Conservation (phyloP, 2,329 filamentous ascomycete genomes). For the Exophiala viscosa region DNA sequence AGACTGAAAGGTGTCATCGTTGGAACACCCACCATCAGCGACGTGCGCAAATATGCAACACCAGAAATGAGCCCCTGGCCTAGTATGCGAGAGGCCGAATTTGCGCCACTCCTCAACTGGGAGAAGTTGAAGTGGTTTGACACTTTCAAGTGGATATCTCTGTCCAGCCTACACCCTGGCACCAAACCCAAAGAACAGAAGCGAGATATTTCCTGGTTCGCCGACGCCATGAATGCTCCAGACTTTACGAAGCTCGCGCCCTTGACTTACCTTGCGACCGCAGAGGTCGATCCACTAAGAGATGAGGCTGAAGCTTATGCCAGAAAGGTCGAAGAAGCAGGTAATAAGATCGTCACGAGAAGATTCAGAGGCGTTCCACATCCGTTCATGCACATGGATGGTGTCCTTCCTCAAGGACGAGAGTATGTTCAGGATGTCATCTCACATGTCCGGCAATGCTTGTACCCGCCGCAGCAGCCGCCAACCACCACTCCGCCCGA, state of each 20-base stretch:
- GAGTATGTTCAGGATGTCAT: constrained; percentile 30
- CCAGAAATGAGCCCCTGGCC: constrained; percentile 28
- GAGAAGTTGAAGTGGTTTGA: constrained; percentile 29
- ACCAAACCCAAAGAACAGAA: constrained; percentile 22
- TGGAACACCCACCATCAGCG: constrained; percentile 27
- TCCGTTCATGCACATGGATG: constrained; percentile 29
- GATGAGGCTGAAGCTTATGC: constrained; percentile 29
- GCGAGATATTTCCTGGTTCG: constrained; percentile 26
- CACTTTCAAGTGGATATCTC: constrained; percentile 28
- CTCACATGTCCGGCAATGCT: constrained; percentile 19
- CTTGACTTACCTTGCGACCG: constrained; percentile 26
- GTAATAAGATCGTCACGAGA: constrained; percentile 23
- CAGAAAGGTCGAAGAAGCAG: constrained; percentile 22
- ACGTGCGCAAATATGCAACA: constrained; percentile 26
- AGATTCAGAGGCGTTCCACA: constrained; percentile 28
- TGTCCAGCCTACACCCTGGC: constrained; percentile 16
- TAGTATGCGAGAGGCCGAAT: constrained; percentile 27
- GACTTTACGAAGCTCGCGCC: constrained; percentile 26
- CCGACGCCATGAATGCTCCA: constrained; percentile 26
- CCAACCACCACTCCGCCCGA: constrained; percentile 10
- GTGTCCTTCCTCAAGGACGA: constrained; percentile 22
- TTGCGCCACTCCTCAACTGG: constrained; percentile 27
- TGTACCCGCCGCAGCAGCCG: constrained; percentile 17
- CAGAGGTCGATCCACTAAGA: constrained; percentile 26
- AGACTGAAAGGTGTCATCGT: constrained; percentile 26